phyloP scores from a whole-genome alignment of 2,329 filamentous ascomycete species.

The Pseudomassariella vexata region DNA sequence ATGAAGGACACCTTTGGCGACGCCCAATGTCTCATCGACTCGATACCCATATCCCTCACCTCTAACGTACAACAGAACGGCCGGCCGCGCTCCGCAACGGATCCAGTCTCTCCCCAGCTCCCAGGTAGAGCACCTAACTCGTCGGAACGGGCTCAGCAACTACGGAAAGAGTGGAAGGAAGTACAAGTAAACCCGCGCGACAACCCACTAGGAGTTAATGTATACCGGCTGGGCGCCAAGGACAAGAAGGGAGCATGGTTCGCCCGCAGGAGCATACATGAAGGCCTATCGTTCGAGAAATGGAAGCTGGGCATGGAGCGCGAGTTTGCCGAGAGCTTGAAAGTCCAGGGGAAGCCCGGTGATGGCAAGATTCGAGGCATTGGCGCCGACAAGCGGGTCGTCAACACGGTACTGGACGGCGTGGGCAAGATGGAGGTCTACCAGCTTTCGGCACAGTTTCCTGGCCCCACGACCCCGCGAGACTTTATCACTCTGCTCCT shows the following conservation, averaged over 20 bases:
- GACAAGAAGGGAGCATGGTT: constrained; percentile 90
- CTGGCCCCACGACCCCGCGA: constrained; percentile 78
- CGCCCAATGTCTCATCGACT: constrained; percentile 68
- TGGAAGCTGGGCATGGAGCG: constrained; percentile 72
- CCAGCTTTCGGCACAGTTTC: constrained; percentile 83
- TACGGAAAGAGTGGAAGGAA: constrained; percentile 86
- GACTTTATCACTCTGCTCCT: constrained; percentile 82
- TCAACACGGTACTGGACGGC: constrained; percentile 51
- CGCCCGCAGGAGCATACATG: constrained; percentile 75
- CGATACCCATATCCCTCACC: constrained; percentile 54
- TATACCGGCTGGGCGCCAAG: constrained; percentile 74
- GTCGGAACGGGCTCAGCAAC: constrained; percentile 43
- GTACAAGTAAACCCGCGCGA: constrained; percentile 66
- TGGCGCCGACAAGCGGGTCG: constrained; percentile 71
- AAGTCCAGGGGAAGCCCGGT: constrained; percentile 62
- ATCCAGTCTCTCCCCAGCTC: constrained; percentile 41
- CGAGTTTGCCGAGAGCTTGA: constrained; percentile 76
- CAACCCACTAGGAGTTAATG: constrained; percentile 68
- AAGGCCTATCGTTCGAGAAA: constrained; percentile 67
- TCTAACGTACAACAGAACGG: constrained; percentile 38
- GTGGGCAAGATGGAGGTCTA: constrained; percentile 68
- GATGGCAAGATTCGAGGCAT: constrained; percentile 77
- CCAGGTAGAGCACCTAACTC: constrained; percentile 40
- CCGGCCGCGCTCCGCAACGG: constrained; percentile 50
- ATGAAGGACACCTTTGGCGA: constrained; percentile 57